A percentile compares a stretch with the other conserved stretches of the same genome.
phyloP scores from a whole-genome alignment of 2,329 filamentous ascomycete species.

The Pyrenochaeta sp. region DNA sequence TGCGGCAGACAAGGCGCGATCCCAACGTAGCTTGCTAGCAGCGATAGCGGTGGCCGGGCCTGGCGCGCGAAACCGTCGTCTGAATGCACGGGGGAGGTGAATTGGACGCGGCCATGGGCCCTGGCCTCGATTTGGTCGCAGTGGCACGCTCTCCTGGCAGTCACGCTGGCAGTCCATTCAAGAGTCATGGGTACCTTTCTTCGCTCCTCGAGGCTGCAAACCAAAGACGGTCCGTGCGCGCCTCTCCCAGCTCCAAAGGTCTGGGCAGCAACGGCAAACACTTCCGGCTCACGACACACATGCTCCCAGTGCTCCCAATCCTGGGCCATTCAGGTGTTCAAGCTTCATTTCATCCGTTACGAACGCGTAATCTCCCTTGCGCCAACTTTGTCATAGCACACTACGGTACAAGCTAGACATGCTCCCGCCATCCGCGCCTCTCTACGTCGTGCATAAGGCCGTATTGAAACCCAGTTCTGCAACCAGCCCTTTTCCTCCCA shows the following conservation, averaged over 20 bases:
- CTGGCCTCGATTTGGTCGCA: not conserved
- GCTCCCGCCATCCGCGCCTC: constrained; percentile 15
- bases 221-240: constrained; percentile 19
- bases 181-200: constrained; percentile 10
- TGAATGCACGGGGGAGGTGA: not conserved
- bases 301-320: constrained; percentile 8
- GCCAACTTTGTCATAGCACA: not conserved
- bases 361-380: not conserved
- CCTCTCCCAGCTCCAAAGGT: not conserved
- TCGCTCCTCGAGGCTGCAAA: too few species aligned
- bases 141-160: not conserved
- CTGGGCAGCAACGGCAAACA: constrained; percentile 4
- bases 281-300: constrained; percentile 16
- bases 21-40: not conserved
- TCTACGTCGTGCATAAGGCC: constrained; percentile 10
- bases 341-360: not conserved
- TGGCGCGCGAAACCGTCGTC: not conserved
- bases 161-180: constrained; percentile 4
- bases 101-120: not conserved
- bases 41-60: not conserved
- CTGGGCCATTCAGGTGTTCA: constrained; percentile 6
- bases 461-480: constrained; percentile 17
- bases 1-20: constrained; percentile 8
- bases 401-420: constrained; percentile 13
- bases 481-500: constrained; percentile 12